phyloP scores from a whole-genome alignment of 495 filamentous ascomycete genomes.

The Penicillium soppii region DNA sequence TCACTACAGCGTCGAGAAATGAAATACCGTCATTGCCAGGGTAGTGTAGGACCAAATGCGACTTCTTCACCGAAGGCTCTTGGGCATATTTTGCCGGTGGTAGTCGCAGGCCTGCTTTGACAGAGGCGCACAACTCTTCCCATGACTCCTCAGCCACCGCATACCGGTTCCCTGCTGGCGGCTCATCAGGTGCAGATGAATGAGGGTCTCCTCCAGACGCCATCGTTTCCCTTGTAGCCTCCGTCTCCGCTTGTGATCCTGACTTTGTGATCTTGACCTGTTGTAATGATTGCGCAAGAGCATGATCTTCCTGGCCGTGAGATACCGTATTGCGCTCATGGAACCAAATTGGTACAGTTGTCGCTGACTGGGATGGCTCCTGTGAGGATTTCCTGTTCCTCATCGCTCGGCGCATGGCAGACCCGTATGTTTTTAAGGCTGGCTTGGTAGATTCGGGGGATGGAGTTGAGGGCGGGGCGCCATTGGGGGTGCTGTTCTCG shows the following conservation, averaged over 20 bases:
- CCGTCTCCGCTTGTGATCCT: constrained; percentile 21
- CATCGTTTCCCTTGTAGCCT: constrained; percentile 1
- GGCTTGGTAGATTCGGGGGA: constrained; percentile 22
- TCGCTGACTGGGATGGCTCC: constrained; percentile 14
- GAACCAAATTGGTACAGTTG: constrained; percentile 42
- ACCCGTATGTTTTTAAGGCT: constrained; percentile 36
- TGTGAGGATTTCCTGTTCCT: constrained; percentile 31
- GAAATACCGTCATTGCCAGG: constrained; percentile 56
- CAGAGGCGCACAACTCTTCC: constrained; percentile 41
- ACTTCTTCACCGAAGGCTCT: constrained; percentile 54
- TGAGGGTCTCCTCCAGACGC: constrained; percentile 27
- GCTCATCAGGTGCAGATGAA: constrained; percentile 13
- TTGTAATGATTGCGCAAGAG: constrained; percentile 12
- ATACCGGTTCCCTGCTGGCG: constrained; percentile 30
- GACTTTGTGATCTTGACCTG: constrained; percentile 30
- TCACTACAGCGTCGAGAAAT: constrained; percentile 59
- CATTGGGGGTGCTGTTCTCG: constrained; percentile 14
- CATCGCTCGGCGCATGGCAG: constrained; percentile 39
- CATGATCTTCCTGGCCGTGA: constrained; percentile 7
- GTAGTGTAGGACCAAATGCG: constrained; percentile 65
- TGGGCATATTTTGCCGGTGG: constrained; percentile 43
- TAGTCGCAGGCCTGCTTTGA: constrained; percentile 39
- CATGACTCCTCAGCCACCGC: constrained; percentile 36
- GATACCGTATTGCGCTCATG: constrained; percentile 34
- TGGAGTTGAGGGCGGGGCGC: constrained; percentile 8